A percentile compares a stretch with the other conserved stretches of the same genome.
Conservation (phyloP, 495 filamentous ascomycete genomes). For the Amniculicola lignicola region DNA sequence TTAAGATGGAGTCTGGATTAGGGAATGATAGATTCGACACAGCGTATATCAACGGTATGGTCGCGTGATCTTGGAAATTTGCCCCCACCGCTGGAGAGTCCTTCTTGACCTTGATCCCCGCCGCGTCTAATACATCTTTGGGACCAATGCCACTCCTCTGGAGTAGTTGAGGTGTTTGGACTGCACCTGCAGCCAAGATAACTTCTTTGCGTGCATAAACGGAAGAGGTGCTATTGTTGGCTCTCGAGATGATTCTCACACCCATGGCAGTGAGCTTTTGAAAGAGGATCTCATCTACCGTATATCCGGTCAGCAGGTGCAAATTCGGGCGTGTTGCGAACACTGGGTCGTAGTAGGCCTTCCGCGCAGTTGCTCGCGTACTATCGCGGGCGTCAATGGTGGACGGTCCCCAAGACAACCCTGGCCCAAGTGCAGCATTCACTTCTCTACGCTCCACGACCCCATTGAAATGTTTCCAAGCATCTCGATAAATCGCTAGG, state of each 20-base stretch:
- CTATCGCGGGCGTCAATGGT: constrained; percentile 5
- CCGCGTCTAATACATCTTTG: constrained; percentile 18
- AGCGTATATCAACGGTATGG: constrained; percentile 12
- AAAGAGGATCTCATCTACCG: constrained; percentile 26
- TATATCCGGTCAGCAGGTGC: constrained; percentile 10
- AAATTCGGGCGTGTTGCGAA: constrained; percentile 12
- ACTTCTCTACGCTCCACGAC: neutral
- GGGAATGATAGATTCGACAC: constrained; percentile 13
- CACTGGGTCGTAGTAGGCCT: constrained; percentile 13
- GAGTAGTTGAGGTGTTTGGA: constrained; percentile 27
- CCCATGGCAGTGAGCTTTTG: constrained; percentile 35
- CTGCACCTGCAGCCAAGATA: constrained; percentile 33
- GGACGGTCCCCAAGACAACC: constrained; percentile 16
- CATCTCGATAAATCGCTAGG: constrained; percentile 32
- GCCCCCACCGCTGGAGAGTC: constrained; percentile 19
- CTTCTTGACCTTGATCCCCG: constrained; percentile 6
- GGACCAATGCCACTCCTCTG: constrained; percentile 21
- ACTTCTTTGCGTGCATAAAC: constrained; percentile 54
- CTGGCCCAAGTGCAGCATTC: neutral
- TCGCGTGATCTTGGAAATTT: constrained; percentile 29
- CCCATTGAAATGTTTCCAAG: constrained; percentile 1
- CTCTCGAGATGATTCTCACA: constrained; percentile 32
- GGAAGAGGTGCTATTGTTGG: constrained; percentile 23
- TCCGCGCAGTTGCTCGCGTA: constrained; percentile 7
- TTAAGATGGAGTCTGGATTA: constrained; percentile 1